Conservation (phyloP, 23 red algal species). For the Agarophyton chilense region DNA sequence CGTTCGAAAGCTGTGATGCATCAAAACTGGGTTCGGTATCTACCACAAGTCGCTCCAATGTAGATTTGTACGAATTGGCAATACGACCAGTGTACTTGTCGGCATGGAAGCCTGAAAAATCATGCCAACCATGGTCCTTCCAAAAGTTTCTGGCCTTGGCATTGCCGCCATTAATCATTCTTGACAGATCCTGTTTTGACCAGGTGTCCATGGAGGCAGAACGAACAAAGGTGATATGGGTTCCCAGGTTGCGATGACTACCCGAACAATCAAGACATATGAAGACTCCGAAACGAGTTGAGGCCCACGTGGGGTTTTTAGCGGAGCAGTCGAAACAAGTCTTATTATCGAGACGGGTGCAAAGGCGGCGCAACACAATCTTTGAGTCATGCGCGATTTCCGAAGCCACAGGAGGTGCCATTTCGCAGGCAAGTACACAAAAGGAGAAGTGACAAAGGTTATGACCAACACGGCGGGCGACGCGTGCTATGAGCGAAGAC, state of each 20-base stretch:
- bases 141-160: slow-evolving; percentile 18
- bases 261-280: slow-evolving; percentile 98
- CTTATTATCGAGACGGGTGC: slow-evolving; percentile 76
- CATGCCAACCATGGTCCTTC: slow-evolving; percentile 67
- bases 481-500: not conserved
- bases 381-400: slow-evolving; percentile 67
- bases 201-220: slow-evolving; percentile 98
- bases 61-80: slow-evolving; percentile 38
- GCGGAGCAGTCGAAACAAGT: slow-evolving; percentile 93
- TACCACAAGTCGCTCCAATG: slow-evolving; percentile 20
- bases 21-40: not conserved
- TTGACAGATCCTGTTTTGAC: slow-evolving; percentile 69
- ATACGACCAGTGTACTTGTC: slow-evolving; percentile 67
- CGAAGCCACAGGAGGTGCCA: slow-evolving; percentile 38
- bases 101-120: slow-evolving; percentile 31
- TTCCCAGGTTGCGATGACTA: slow-evolving; percentile 89
- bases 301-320: slow-evolving; percentile 97
- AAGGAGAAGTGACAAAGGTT: not conserved
- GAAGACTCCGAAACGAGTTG: slow-evolving; percentile 91
- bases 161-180: slow-evolving; percentile 80
- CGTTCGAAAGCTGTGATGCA: not conserved
- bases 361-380: slow-evolving; percentile 63
- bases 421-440: not conserved
- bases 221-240: slow-evolving; percentile 95
- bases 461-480: not conserved